These are phyloP conservation scores for Prunus yedoensis DNA, from an alignment of 331 rosid species.

Conservation along the genomic window DNA sequence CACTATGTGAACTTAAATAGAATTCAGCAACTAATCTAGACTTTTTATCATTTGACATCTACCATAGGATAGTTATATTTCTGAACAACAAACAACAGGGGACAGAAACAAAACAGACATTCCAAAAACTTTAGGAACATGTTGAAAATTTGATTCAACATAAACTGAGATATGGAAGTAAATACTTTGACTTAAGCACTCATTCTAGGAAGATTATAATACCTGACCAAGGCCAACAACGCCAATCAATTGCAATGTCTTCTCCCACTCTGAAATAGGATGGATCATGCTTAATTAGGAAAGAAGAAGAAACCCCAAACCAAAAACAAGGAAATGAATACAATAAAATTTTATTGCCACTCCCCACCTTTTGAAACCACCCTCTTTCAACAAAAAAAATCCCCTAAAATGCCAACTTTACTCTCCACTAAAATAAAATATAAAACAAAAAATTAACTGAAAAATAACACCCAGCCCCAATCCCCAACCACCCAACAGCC, in stretches of 20 bases:
- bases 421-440: too few species aligned
- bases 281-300: constrained; percentile 32
- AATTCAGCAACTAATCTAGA: neutral
- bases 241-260: constrained; percentile 72
- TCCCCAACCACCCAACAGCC: too few species aligned
- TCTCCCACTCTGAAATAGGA: constrained; percentile 85
- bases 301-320: neutral
- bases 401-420: too few species aligned
- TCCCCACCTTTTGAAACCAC: too few species aligned
- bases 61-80: neutral
- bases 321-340: neutral
- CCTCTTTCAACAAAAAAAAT: too few species aligned
- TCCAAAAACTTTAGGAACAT: neutral
- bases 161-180: neutral
- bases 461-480: too few species aligned
- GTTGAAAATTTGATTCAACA: neutral
- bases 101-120: neutral
- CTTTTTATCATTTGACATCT: neutral
- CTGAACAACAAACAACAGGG: neutral
- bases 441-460: too few species aligned
- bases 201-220: constrained; percentile 20
- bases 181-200: neutral
- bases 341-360: too few species aligned
- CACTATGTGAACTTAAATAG: neutral
- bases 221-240: constrained; percentile 75